Percentiles rank a stretch among this genome's conserved stretches.
These are phyloP conservation scores for Asclepias syriaca DNA, from an alignment of 257 asterid species.

Conservation along the genomic window DNA sequence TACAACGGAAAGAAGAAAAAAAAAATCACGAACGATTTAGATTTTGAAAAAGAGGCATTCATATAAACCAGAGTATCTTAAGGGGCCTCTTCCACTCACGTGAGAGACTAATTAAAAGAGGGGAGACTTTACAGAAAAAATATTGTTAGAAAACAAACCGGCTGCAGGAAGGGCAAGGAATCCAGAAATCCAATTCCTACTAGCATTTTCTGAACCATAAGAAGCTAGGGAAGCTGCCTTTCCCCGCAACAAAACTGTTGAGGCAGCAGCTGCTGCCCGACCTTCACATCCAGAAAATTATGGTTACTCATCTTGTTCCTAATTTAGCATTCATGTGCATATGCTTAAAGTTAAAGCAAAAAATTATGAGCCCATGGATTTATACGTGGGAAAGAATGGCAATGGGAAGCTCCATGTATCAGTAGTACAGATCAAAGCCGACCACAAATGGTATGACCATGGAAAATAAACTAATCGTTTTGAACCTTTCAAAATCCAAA, in stretches of 20 bases:
- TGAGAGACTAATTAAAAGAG: not conserved
- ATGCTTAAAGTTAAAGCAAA: not conserved
- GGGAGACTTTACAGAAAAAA: not conserved
- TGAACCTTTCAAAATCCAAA: not conserved
- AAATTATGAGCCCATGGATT: not conserved
- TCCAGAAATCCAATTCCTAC: conserved; percentile 64
- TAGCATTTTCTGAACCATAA: conserved; percentile 57
- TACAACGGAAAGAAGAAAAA: conserved; percentile 24
- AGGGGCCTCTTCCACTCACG: not conserved
- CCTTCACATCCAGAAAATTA: conserved; percentile 42
- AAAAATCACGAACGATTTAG: conserved; percentile 12
- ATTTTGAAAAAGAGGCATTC: not conserved
- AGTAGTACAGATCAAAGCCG: not conserved
- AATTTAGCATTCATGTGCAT: not conserved
- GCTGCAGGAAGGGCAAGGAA: conserved; percentile 83
- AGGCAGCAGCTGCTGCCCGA: conserved; percentile 72
- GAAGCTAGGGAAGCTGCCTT: conserved; percentile 54
- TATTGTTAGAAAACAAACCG: conserved; percentile 37
- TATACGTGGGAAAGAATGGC: not conserved
- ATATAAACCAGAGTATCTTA: not conserved
- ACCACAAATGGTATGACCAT: not conserved
- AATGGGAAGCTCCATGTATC: not conserved
- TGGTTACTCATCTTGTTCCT: conserved; percentile 1
- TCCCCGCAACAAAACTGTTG: conserved; percentile 64
- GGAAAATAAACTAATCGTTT: not conserved